Conservation (phyloP, 192 early-diverging fungal genomes). For the Entophlyctis luteolus region DNA sequence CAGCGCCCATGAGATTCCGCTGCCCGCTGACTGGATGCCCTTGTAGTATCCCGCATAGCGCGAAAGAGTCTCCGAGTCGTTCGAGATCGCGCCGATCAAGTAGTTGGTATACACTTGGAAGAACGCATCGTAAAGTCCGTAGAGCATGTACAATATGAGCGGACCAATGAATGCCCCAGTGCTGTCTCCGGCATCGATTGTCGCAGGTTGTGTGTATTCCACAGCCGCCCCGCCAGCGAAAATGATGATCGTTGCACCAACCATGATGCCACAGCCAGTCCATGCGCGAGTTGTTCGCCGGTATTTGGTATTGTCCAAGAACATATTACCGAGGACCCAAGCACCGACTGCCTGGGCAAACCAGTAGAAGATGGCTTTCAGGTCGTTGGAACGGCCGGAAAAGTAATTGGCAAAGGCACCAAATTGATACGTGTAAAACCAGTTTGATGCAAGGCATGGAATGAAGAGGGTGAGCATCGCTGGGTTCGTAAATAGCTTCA, state of each 20-base stretch:
- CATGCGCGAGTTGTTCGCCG: constrained; percentile 60
- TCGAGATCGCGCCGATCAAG: constrained; percentile 80
- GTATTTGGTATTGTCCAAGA: constrained; percentile 51
- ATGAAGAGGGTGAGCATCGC: constrained; percentile 59
- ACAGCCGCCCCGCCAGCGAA: constrained; percentile 20
- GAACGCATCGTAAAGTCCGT: constrained; percentile 76
- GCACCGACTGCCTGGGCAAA: constrained; percentile 11
- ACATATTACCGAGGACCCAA: constrained; percentile 24
- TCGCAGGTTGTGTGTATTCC: constrained; percentile 39
- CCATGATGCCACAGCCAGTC: constrained; percentile 47
- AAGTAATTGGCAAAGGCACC: constrained; percentile 15
- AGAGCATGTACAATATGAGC: constrained; percentile 68
- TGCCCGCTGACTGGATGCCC: constrained; percentile 78
- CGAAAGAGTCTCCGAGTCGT: constrained; percentile 59
- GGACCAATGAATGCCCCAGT: constrained; percentile 48
- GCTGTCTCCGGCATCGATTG: constrained; percentile 23
- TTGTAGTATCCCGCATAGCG: constrained; percentile 79
- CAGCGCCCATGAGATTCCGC: constrained; percentile 34
- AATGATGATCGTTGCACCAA: constrained; percentile 2
- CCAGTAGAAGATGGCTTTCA: constrained; percentile 25
- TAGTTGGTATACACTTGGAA: constrained; percentile 82
- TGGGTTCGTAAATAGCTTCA: constrained; percentile 65
- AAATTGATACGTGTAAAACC: constrained; percentile 80
- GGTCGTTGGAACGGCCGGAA: constrained; percentile 15
- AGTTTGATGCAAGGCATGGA: constrained; percentile 57